A percentile compares a stretch with the other conserved stretches of the same genome.
Conservation (phyloP, 1,139 yeast genomes). For the Diutina mesorugosa region DNA sequence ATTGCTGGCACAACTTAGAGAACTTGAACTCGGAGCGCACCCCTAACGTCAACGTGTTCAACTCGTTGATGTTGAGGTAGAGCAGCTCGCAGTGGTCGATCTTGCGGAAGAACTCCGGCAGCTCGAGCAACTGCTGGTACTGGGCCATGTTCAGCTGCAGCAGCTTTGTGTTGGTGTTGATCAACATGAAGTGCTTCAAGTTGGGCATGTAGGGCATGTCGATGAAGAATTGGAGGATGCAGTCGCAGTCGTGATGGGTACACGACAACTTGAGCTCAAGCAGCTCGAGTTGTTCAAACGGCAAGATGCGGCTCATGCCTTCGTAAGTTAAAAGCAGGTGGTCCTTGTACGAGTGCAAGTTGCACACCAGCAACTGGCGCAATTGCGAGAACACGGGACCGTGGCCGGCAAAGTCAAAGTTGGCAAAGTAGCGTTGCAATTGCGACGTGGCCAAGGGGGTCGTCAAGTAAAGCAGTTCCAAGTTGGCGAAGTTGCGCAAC, state of each 20-base stretch:
- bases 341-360: slow-evolving; percentile 11
- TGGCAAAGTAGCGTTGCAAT: slow-evolving; percentile 6
- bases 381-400: slow-evolving; percentile 6
- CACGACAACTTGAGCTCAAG: slow-evolving; percentile 15
- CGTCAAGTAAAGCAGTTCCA: slow-evolving; percentile 10
- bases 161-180: slow-evolving; percentile 14
- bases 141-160: slow-evolving; percentile 11
- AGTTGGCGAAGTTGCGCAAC: slow-evolving; percentile 6
- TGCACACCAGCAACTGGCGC: slow-evolving; percentile 10
- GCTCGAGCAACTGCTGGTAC: slow-evolving; percentile 9
- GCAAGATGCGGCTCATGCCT: slow-evolving; percentile 8
- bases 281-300: slow-evolving; percentile 9
- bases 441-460: slow-evolving; percentile 11
- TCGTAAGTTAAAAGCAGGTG: slow-evolving; percentile 7
- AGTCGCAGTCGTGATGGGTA: slow-evolving; percentile 11
- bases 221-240: slow-evolving; percentile 12
- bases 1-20: slow-evolving; percentile 5
- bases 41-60: slow-evolving; percentile 7
- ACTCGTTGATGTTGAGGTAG: slow-evolving; percentile 13
- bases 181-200: slow-evolving; percentile 11
- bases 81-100: slow-evolving; percentile 9
- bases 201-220: slow-evolving; percentile 8
- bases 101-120: slow-evolving; percentile 6
- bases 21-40: slow-evolving; percentile 4
- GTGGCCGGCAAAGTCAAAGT: slow-evolving; percentile 3